These are phyloP conservation scores for Solanum piurae DNA, from an alignment of 257 asterid species.

Conservation along the genomic window DNA sequence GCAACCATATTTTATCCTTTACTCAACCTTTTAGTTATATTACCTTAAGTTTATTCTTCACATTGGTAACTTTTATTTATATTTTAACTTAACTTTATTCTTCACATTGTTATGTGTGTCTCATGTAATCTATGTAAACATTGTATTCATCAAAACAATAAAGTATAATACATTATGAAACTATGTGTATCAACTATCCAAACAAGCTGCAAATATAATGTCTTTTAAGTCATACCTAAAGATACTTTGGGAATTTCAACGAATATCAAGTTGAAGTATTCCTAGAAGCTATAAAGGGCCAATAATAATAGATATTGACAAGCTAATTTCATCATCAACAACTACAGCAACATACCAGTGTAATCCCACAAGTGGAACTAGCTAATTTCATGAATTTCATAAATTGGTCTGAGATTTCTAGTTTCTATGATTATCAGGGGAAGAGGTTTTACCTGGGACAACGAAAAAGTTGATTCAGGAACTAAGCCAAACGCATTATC, in stretches of 20 bases:
- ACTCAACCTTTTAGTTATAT: background rate
- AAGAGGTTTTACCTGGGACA: slow-evolving; percentile 29
- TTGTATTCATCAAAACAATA: background rate
- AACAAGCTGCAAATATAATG: background rate
- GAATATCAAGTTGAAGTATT: background rate
- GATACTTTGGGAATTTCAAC: background rate
- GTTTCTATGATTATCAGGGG: background rate
- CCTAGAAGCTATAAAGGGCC: background rate
- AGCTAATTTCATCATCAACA: background rate
- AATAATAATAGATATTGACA: background rate
- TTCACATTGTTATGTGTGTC: background rate
- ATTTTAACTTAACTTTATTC: background rate
- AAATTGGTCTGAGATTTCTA: background rate
- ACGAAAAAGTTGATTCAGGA: slow-evolving; percentile 22
- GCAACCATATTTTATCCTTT: background rate
- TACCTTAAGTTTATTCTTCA: background rate
- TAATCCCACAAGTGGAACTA: background rate
- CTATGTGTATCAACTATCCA: background rate
- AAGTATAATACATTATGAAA: background rate
- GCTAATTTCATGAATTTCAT: background rate
- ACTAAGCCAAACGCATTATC: slow-evolving; percentile 23
- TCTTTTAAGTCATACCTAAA: background rate
- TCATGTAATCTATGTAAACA: background rate
- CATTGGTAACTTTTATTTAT: background rate
- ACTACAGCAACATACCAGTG: background rate